Evolutionary conservation across 768 basidiomycete species (phyloP).

Genomic region (Pulveroboletus sp.): DNA sequence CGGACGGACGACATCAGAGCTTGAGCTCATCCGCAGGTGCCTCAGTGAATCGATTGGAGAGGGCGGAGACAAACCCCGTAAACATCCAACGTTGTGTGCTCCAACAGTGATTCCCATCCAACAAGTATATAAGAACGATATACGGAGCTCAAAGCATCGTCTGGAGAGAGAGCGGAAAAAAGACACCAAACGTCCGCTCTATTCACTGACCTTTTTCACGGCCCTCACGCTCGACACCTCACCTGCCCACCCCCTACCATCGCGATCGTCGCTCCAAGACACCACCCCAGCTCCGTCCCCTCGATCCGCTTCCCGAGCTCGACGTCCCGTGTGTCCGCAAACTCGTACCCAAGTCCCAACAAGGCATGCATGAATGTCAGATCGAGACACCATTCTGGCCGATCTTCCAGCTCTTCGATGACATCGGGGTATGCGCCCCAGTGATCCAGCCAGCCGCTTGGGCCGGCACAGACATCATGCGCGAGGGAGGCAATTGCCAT

Average conservation of each 20-base stretch:
- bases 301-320: conserved; percentile 81
- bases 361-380: conserved; percentile 93
- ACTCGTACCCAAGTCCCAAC: conserved; percentile 86
- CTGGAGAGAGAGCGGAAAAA: too few species aligned
- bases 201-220: background rate
- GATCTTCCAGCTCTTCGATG: conserved; percentile 65
- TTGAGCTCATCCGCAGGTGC: too few species aligned
- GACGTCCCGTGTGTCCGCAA: conserved; percentile 62
- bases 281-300: conserved; percentile 94
- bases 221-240: conserved; percentile 41
- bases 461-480: conserved; percentile 67
- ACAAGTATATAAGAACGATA: too few species aligned
- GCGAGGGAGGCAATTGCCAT: conserved; percentile 63
- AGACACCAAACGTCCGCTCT: too few species aligned
- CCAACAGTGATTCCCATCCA: too few species aligned
- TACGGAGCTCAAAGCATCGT: too few species aligned
- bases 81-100: too few species aligned
- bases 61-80: too few species aligned
- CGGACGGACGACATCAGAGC: too few species aligned
- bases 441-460: conserved; percentile 47
- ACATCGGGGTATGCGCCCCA: conserved; percentile 45
- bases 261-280: conserved; percentile 77
- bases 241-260: conserved; percentile 62
- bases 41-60: too few species aligned
- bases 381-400: conserved; percentile 95